These are phyloP conservation scores for Paramecium octaurelia DNA, from an alignment of 73 alveolate species.

Conservation along the genomic window DNA sequence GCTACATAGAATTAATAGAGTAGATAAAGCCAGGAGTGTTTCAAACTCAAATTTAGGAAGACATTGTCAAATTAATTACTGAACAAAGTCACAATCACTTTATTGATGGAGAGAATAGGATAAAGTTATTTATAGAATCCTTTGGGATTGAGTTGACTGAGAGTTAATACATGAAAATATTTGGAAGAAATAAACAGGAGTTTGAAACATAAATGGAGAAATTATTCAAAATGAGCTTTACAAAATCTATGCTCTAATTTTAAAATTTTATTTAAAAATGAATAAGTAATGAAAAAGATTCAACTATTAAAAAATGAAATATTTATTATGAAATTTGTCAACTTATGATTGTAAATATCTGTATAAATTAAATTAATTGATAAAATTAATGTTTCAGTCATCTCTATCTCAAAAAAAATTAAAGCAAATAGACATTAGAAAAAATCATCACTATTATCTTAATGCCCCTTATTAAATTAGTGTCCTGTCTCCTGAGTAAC, in stretches of 20 bases:
- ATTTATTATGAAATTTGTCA: background rate
- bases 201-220: background rate
- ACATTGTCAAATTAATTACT: constrained; percentile 1
- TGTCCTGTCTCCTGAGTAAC: background rate
- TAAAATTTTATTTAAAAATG: background rate
- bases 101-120: background rate
- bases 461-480: background rate
- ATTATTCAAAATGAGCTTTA: background rate
- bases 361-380: background rate
- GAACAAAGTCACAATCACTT: constrained; percentile 7
- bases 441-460: background rate
- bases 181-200: constrained; percentile 15
- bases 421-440: background rate
- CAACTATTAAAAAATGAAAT: background rate
- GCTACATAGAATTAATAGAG: background rate
- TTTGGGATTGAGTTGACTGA: background rate
- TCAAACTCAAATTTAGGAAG: constrained; percentile 28
- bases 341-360: background rate
- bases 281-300: background rate
- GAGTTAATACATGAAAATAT: background rate
- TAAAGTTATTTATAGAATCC: background rate
- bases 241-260: background rate
- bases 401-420: background rate
- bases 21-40: background rate
- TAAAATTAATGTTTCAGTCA: background rate